Evolutionary conservation across 139 green algal species (phyloP).

Genomic region (Picochlorum costavermella): DNA sequence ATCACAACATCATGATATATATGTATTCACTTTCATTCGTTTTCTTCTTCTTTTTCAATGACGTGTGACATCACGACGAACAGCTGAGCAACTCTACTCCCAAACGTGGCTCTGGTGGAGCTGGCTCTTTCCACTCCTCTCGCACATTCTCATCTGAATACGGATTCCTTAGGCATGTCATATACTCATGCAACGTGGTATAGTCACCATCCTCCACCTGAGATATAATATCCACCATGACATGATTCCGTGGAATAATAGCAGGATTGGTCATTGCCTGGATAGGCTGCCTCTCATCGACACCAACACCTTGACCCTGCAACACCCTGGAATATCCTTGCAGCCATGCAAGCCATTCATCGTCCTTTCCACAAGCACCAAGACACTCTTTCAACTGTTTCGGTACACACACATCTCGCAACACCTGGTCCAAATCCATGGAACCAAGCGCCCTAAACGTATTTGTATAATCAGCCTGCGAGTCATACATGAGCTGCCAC

Average conservation of each 20-base stretch:
- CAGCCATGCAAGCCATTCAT: conserved; percentile 55
- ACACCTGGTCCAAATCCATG: conserved; percentile 13
- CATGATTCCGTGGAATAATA: conserved; percentile 75
- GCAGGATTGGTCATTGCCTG: conserved; percentile 61
- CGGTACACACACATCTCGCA: conserved; percentile 1
- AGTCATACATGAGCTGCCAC: conserved; percentile 52
- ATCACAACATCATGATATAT: background rate
- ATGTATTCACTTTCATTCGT: no score
- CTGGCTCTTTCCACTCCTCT: conserved; percentile 38
- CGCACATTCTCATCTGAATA: conserved; percentile 53
- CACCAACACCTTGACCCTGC: no score
- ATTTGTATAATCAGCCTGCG: conserved; percentile 72
- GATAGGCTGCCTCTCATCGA: background rate
- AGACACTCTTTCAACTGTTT: conserved; percentile 19
- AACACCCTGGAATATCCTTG: background rate
- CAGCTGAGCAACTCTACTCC: conserved; percentile 61
- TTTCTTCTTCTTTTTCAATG: no score
- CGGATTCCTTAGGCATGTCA: conserved; percentile 36
- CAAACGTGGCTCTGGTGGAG: conserved; percentile 44
- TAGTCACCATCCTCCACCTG: conserved; percentile 54
- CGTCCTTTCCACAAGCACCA: conserved; percentile 21
- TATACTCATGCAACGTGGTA: conserved; percentile 27
- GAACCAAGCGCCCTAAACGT: conserved; percentile 50
- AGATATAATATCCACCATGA: conserved; percentile 67
- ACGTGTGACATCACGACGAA: no score